These are phyloP conservation scores for Gleditsia sinensis DNA, from an alignment of 306 rosid genomes.

Conservation along the genomic window DNA sequence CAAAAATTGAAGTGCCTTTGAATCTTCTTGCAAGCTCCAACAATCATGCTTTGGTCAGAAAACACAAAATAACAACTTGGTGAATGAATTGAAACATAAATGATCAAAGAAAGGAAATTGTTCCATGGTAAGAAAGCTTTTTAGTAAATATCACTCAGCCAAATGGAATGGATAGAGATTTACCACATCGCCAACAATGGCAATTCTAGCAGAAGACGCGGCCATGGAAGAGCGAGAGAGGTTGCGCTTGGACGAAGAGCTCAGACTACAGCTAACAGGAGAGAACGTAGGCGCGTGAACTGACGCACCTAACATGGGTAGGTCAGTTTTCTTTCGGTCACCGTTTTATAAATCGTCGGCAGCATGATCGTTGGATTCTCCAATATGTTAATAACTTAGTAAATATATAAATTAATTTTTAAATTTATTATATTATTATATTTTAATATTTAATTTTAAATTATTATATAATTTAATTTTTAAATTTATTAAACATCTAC, in stretches of 20 bases:
- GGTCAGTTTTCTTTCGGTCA: too few relatives aligned
- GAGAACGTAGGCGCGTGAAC: constrained; percentile 49
- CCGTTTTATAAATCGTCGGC: too few relatives aligned
- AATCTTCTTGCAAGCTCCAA: constrained; percentile 83
- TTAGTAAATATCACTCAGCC: neutral
- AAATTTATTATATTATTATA: too few relatives aligned
- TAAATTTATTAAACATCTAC: too few relatives aligned
- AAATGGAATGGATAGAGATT: constrained; percentile 27
- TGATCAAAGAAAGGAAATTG: neutral
- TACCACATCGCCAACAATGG: constrained; percentile 83
- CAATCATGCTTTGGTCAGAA: constrained; percentile 64
- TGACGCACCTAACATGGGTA: constrained; percentile 56
- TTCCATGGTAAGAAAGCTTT: neutral
- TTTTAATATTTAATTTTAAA: too few relatives aligned
- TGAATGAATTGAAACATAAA: neutral
- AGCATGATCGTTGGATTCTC: too few relatives aligned
- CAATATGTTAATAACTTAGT: too few relatives aligned
- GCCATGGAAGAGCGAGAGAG: constrained; percentile 59
- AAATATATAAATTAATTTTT: too few relatives aligned
- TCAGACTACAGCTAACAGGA: constrained; percentile 22
- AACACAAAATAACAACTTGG: neutral
- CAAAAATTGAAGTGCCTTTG: constrained; percentile 69
- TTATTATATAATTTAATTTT: too few relatives aligned
- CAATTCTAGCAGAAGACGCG: constrained; percentile 64
- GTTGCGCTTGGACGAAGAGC: constrained; percentile 17